A percentile compares a stretch with the other conserved stretches of the same genome.
Evolutionary conservation across 2,329 filamentous ascomycete species (phyloP).

Genomic region (Knufia petricola): DNA sequence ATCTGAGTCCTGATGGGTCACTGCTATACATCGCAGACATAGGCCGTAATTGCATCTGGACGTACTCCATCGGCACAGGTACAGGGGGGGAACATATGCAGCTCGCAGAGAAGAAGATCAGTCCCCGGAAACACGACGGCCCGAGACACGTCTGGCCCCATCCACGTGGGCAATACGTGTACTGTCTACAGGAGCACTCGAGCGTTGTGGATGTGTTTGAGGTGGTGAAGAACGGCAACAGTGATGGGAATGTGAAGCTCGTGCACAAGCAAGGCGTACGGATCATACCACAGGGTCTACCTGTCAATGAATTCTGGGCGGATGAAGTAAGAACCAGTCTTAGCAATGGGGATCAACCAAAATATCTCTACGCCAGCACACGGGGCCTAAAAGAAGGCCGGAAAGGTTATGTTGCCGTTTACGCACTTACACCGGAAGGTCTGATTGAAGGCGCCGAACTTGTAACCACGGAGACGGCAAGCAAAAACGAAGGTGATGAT

Average conservation of each 20-base stretch:
- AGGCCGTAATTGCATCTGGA: constrained; percentile 24
- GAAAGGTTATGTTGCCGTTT: constrained; percentile 22
- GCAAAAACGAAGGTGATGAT: background rate
- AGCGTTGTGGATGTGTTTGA: constrained; percentile 23
- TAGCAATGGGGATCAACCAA: constrained; percentile 12
- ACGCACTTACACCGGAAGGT: constrained; percentile 14
- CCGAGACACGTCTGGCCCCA: constrained; percentile 23
- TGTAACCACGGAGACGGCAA: background rate
- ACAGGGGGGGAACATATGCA: constrained; percentile 9
- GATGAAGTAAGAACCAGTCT: constrained; percentile 23
- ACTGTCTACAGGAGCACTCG: constrained; percentile 22
- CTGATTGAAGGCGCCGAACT: constrained; percentile 8
- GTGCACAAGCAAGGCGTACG: constrained; percentile 18
- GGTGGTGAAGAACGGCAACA: constrained; percentile 1
- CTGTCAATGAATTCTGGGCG: constrained; percentile 19
- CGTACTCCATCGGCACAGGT: constrained; percentile 16
- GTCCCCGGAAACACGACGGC: constrained; percentile 19
- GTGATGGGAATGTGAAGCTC: constrained; percentile 10
- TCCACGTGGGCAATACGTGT: constrained; percentile 19
- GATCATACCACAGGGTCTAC: constrained; percentile 16
- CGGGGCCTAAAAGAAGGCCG: constrained; percentile 15
- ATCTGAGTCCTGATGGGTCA: constrained; percentile 21
- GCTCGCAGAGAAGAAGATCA: constrained; percentile 19
- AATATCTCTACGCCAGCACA: constrained; percentile 22
- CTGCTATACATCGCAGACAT: constrained; percentile 25